Percentiles rank a stretch among this genome's conserved stretches.
Evolutionary conservation across 2,329 filamentous ascomycete genomes (phyloP).

Genomic region (Penicillium hordei): DNA sequence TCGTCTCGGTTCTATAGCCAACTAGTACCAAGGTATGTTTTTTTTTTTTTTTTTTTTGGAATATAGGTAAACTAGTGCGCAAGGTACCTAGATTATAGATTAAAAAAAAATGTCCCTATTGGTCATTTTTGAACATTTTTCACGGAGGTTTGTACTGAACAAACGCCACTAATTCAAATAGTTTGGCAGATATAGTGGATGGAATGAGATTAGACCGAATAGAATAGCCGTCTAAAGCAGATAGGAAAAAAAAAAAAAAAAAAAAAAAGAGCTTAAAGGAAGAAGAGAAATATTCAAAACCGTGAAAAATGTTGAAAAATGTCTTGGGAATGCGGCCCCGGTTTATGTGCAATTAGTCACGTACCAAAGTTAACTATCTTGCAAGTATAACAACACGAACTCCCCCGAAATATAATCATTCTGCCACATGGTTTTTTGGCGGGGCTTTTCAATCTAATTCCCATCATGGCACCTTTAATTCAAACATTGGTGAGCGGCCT

Average conservation of each 20-base stretch:
- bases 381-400: conserved; percentile 6
- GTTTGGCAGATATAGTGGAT: background rate
- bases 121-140: background rate
- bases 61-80: background rate
- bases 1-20: background rate
- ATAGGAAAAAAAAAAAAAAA: background rate
- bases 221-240: background rate
- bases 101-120: no score
- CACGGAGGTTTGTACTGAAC: background rate
- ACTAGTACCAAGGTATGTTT: no score
- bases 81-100: no score
- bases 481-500: conserved; percentile 22
- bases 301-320: background rate
- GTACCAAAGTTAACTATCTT: background rate
- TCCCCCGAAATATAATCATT: conserved; percentile 14
- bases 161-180: background rate
- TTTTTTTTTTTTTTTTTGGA: background rate
- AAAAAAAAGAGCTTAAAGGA: background rate
- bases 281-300: background rate
- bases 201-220: no score
- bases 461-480: conserved; percentile 20
- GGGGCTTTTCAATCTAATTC: conserved; percentile 10
- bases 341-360: background rate
- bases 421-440: conserved; percentile 20
- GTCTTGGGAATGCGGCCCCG: background rate